Evolutionary conservation across 768 basidiomycete genomes (phyloP), one percentile per base, ranked within the genome.

Genomic region (Lactarius trivialis): DNA sequence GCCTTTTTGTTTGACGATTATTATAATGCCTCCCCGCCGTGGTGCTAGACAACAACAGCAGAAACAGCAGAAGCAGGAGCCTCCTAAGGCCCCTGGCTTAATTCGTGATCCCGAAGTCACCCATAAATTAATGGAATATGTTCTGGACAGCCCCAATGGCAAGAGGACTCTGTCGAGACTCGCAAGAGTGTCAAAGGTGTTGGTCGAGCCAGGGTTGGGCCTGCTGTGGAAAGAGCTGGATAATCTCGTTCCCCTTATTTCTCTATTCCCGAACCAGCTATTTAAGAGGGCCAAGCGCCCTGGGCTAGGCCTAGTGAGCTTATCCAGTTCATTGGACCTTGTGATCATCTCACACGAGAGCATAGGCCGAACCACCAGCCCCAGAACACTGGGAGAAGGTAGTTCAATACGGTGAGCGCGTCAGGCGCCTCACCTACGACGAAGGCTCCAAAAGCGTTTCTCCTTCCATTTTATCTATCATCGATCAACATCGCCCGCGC

Each of bases 191-290:
- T 90, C 89, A 74, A 83, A 80, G 65, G 82, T 84, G n/a, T 76
- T 89, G 71, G 83, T 79, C 67, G 88, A 86, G 66, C 87, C 87
- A 15, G 82, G 85, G n/a, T 70, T 91, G 67, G 77, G 85, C 70
- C 75, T 85, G 54, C 77, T 91, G 33, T 91, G 89, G 89, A 82
- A 80, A 70, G 89, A 91, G 68, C 75, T 91, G 60, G 88, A 91
- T 71, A 88, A 86, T 14, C 76, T 91, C 62, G 74, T 83, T 51
- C 89, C 89, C 11, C 76, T 91, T 60, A 76, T 91, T 60, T 84
- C 85, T 37, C 71, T 90, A 58, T 91, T 91, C 71, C 89, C 89
- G 15, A 77, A 76, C 60, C 76, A 80, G 65, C 69, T 90, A 66
- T 75, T 90, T 73, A 88, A 83, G 74, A 88, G 83, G 73, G 78